Evolutionary conservation across 768 basidiomycete genomes (phyloP).

Genomic region (Suillus plorans): DNA sequence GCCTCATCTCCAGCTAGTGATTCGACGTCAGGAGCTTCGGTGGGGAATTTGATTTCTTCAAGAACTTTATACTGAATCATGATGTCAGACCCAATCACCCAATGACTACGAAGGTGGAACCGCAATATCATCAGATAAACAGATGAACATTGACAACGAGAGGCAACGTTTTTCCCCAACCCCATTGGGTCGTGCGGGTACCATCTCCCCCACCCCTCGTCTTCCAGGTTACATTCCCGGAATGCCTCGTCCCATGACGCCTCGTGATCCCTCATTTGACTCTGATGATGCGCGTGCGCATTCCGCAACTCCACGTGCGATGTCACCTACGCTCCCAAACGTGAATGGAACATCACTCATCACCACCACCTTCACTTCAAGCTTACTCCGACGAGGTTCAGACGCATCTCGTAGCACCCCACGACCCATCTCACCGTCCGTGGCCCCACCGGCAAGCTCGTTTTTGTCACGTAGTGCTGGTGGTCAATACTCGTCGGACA

Average conservation of each 20-base stretch:
- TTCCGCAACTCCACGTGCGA: slow-evolving; percentile 73
- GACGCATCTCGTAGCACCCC: slow-evolving; percentile 49
- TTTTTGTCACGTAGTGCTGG: slow-evolving; percentile 61
- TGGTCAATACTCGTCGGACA: slow-evolving; percentile 66
- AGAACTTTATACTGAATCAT: slow-evolving; percentile 19
- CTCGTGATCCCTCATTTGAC: slow-evolving; percentile 66
- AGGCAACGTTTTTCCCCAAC: slow-evolving; percentile 59
- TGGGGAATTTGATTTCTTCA: slow-evolving; percentile 17
- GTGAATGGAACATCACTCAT: slow-evolving; percentile 35
- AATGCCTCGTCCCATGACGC: slow-evolving; percentile 90
- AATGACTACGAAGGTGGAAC: slow-evolving; percentile 60
- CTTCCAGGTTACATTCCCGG: slow-evolving; percentile 87
- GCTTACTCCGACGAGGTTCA: slow-evolving; percentile 54
- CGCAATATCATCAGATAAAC: slow-evolving; percentile 68
- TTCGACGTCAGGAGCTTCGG: slow-evolving; percentile 18
- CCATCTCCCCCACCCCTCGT: slow-evolving; percentile 49
- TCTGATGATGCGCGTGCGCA: slow-evolving; percentile 73
- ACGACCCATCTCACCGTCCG: slow-evolving; percentile 48
- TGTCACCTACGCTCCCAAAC: slow-evolving; percentile 53
- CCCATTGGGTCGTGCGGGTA: slow-evolving; percentile 50
- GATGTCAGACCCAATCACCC: slow-evolving; percentile 30
- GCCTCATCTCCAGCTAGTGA: slow-evolving; percentile 19
- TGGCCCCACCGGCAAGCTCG: slow-evolving; percentile 37
- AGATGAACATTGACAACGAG: slow-evolving; percentile 45
- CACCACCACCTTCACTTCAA: slow-evolving; percentile 34